Evolutionary conservation across 192 early-diverging fungal genomes (phyloP).

Genomic region (Coemansia guatemalensis): DNA sequence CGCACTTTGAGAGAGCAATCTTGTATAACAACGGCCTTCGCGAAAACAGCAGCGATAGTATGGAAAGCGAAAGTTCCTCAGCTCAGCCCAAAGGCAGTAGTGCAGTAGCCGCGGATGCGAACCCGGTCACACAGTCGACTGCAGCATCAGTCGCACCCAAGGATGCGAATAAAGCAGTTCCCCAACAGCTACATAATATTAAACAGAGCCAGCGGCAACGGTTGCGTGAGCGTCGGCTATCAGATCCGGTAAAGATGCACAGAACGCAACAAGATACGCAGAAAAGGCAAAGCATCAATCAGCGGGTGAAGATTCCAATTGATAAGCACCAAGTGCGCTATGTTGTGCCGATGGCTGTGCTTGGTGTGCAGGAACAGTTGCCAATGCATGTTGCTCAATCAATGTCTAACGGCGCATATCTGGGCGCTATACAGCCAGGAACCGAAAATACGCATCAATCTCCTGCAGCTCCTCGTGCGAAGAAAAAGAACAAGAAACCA

Average conservation of each 20-base stretch:
- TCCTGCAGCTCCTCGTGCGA: background rate
- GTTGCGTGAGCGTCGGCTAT: background rate
- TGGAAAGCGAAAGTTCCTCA: background rate
- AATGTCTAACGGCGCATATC: background rate
- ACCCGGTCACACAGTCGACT: background rate
- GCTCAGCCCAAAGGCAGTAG: background rate
- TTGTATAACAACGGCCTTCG: background rate
- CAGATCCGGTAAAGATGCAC: constrained; percentile 5
- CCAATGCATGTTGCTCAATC: background rate
- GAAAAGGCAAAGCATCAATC: background rate
- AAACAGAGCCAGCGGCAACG: background rate
- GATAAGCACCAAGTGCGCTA: background rate
- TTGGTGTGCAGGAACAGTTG: background rate
- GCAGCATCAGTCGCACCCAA: background rate
- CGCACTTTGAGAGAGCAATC: background rate
- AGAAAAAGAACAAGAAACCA: background rate
- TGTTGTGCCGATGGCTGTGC: background rate
- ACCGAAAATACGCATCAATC: background rate
- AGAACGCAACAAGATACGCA: background rate
- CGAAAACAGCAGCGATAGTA: background rate
- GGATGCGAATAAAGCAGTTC: background rate
- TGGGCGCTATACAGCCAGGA: background rate
- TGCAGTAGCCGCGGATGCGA: background rate
- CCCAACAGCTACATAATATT: background rate
- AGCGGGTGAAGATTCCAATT: background rate